Base-by-base conservation (phyloP, 2,329 filamentous ascomycete species). In the Neophaeococcomyces aloes region DNA sequence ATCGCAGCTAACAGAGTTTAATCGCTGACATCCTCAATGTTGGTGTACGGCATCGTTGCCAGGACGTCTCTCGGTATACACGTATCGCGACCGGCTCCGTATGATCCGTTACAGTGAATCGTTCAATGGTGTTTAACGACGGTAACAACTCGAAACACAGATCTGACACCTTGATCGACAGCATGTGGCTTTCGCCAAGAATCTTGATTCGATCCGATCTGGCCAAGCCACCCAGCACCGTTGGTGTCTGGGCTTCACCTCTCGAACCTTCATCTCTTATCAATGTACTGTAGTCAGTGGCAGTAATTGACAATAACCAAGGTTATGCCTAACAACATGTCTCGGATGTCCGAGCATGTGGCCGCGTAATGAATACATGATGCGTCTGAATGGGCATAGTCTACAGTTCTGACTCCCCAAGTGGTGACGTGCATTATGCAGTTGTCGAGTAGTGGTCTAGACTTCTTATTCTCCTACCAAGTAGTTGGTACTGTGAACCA, bases 171-270 rank as follows among this genome's bases (percentile, higher is more conserved):
- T 35, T 31, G 30, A 15, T 29, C n/a, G 2, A 11, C 34, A 10
- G 40, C 40, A 25, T 14, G 40, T 41, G 15, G 29, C 27, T n/a
- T 29, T 14, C 27, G 23, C 32, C 38, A 32, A 27, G n/a, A 21
- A 42, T 15, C 21, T 36, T 42, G 32, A 30, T 34, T n/a, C 29
- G 27, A 25, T 17, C n/a, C 15, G 11, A 31, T 30, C 25, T 13
- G 29, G n/a, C 25, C 25, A 6, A 14, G 21, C 13, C 2, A 29
- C 38, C 38, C 31, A 41, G 38, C 13, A 29, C 14, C 2, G 10
- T 41, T 23, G 27, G 38, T 14, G 38, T n/a, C 38, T 41, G 6
- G 38, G 38, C 38, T 6, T 41, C 38, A 41, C 32, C 29, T 41
- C 29, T 19, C 6, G 19, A 15, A n/a, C 25, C 18, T 13, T 15